These are phyloP conservation scores for Pseudovirgaria hyperparasitica DNA, from an alignment of 2,329 filamentous ascomycete species.

Conservation along the genomic window DNA sequence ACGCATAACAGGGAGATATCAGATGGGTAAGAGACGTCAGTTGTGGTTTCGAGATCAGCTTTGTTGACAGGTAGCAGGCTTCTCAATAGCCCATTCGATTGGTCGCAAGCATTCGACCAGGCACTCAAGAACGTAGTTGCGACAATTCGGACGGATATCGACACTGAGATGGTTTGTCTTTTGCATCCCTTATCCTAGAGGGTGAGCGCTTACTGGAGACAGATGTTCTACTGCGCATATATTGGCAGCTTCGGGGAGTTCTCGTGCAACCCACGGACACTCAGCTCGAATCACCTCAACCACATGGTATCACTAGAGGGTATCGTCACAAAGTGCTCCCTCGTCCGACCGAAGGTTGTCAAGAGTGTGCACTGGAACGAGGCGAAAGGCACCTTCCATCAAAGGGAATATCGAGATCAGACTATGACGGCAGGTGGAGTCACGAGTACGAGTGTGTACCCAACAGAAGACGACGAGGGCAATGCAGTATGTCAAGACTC, in stretches of 20 bases:
- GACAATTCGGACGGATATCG: conserved; percentile 62
- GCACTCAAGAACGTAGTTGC: conserved; percentile 82
- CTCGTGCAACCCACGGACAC: conserved; percentile 83
- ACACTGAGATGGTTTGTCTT: conserved; percentile 66
- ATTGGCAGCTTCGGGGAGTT: conserved; percentile 91
- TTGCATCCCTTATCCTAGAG: conserved; percentile 27
- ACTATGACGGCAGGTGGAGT: conserved; percentile 86
- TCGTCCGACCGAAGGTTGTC: conserved; percentile 93
- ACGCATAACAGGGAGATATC: conserved; percentile 76
- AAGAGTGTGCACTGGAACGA: conserved; percentile 97
- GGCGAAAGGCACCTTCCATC: conserved; percentile 71
- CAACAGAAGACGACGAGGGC: conserved; percentile 82
- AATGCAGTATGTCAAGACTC: conserved; percentile 48
- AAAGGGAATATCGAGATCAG: conserved; percentile 85
- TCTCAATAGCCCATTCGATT: conserved; percentile 79
- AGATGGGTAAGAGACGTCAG: conserved; percentile 35
- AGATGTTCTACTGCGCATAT: conserved; percentile 87
- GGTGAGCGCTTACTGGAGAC: neutral
- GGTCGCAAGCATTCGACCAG: conserved; percentile 72
- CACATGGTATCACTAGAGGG: conserved; percentile 96
- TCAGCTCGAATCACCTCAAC: conserved; percentile 82
- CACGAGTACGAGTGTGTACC: conserved; percentile 84
- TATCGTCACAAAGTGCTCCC: conserved; percentile 90
- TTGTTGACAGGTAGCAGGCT: conserved; percentile 38
- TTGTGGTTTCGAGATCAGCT: neutral